Percentiles rank a stretch among this genome's conserved stretches.
phyloP scores from a whole-genome alignment of 108 stramenopile genomes.

The Nitzschia sp. region DNA sequence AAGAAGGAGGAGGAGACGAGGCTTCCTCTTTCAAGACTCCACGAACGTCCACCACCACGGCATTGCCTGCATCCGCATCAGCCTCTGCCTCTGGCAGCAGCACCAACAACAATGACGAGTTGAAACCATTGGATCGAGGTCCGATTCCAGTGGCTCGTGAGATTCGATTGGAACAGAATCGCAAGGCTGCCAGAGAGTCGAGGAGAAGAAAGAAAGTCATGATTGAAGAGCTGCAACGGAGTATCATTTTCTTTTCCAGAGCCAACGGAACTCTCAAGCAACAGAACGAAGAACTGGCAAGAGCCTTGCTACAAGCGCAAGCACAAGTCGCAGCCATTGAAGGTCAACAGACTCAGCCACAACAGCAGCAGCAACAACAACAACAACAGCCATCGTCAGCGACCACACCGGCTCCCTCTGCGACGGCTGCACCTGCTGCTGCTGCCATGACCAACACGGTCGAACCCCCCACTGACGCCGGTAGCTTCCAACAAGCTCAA shows the following conservation, averaged over 20 bases:
- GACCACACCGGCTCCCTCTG: not conserved
- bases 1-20: not conserved
- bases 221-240: conserved; percentile 83
- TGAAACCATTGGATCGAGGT: not conserved
- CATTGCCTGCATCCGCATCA: not conserved
- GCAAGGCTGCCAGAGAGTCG: conserved; percentile 83
- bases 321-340: conserved; percentile 47
- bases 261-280: conserved; percentile 73
- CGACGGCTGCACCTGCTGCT: conserved; percentile 1
- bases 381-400: conserved; percentile 5
- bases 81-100: no score
- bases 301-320: conserved; percentile 67
- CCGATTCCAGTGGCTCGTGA: conserved; percentile 51
- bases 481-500: conserved; percentile 29
- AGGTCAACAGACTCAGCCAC: conserved; percentile 1
- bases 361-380: conserved; percentile 12
- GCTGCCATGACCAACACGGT: not conserved
- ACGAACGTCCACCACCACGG: no score
- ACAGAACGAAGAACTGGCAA: conserved; percentile 69
- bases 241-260: conserved; percentile 78
- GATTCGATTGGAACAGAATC: conserved; percentile 82
- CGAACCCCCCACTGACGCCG: not conserved
- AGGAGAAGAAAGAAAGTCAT: conserved; percentile 80
- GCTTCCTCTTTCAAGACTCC: not conserved
- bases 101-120: not conserved